A percentile compares a stretch with the other conserved stretches of the same genome.
These are phyloP conservation scores for Cucumis cinereus DNA, from an alignment of 306 rosid genomes.

Conservation along the genomic window DNA sequence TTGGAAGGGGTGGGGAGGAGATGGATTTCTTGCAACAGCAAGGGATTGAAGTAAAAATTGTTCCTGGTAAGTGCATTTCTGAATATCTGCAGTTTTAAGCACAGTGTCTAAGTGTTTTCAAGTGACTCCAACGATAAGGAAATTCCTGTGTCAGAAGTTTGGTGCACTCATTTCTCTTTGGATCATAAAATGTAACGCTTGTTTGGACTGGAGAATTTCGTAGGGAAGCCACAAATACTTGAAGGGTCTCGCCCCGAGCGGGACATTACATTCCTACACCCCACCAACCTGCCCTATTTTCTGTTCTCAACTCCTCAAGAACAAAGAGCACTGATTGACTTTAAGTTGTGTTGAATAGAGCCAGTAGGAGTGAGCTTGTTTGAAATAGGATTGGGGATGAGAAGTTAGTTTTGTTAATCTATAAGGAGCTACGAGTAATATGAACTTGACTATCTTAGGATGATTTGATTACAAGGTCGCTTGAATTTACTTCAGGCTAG, in stretches of 20 bases:
- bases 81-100: background rate
- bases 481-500: background rate
- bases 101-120: background rate
- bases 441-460: background rate
- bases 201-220: too few species aligned
- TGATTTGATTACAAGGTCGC: background rate
- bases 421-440: background rate
- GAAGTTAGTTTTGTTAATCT: background rate
- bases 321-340: background rate
- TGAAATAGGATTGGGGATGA: background rate
- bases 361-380: background rate
- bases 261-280: background rate
- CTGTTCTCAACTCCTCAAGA: background rate
- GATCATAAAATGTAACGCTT: background rate
- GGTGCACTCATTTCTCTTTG: background rate
- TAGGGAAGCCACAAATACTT: background rate
- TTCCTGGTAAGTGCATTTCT: conserved; percentile 57
- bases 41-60: conserved; percentile 82
- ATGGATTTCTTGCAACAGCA: conserved; percentile 92
- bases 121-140: background rate
- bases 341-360: background rate
- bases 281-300: background rate
- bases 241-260: background rate
- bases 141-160: background rate
- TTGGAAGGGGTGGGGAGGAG: conserved; percentile 98